These are phyloP conservation scores for Saposhnikovia divaricata DNA, from an alignment of 129 eudicot species.

Conservation along the genomic window DNA sequence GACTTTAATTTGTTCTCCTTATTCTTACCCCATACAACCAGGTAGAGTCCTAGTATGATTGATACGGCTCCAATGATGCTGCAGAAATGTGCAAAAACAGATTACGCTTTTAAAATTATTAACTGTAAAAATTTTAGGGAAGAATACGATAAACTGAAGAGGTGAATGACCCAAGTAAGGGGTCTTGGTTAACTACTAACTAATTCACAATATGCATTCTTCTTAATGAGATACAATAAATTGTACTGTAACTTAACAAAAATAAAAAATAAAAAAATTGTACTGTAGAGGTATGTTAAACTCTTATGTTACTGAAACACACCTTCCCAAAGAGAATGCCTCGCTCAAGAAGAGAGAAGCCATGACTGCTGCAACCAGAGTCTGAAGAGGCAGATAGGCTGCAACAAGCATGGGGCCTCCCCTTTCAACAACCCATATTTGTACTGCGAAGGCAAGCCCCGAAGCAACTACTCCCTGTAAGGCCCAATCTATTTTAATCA, in stretches of 20 bases:
- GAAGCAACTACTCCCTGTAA: conserved; percentile 2
- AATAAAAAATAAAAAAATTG: too few species aligned
- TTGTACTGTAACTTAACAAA: too few species aligned
- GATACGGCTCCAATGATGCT: conserved; percentile 11
- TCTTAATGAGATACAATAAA: not conserved
- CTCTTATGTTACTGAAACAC: not conserved
- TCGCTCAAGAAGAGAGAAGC: conserved; percentile 5
- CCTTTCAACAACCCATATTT: conserved; percentile 15
- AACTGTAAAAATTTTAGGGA: not conserved
- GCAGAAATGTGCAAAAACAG: not conserved
- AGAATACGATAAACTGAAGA: not conserved
- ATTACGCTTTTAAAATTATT: not conserved
- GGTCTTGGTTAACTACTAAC: not conserved
- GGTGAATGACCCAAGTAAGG: not conserved
- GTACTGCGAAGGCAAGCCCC: conserved; percentile 1
- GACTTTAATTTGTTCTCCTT: not conserved
- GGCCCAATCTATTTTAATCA: not conserved
- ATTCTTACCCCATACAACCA: conserved; percentile 14
- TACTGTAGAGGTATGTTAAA: not conserved
- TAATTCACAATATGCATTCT: not conserved
- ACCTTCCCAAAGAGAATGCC: conserved; percentile 10
- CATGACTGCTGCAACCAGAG: conserved; percentile 13
- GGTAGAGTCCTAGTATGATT: conserved; percentile 2
- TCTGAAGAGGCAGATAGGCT: conserved; percentile 12
- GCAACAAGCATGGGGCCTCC: conserved; percentile 17